phyloP scores from a whole-genome alignment of 768 basidiomycete species.

The Mycena belliarum region DNA sequence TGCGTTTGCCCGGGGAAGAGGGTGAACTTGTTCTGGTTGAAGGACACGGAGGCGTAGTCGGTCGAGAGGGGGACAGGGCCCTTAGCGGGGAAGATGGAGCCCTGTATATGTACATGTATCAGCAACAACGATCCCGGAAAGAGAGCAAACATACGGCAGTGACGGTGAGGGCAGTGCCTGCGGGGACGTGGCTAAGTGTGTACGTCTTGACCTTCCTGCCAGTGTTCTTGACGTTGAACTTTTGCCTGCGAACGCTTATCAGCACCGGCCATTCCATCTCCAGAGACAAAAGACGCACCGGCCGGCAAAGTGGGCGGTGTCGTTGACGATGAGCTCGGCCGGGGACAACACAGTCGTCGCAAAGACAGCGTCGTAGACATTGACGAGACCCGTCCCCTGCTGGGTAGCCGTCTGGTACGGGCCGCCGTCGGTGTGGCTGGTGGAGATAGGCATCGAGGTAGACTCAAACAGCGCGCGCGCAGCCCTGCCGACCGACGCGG shows the following conservation, averaged over 20 bases:
- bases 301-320: conserved; percentile 55
- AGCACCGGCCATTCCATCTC: not conserved
- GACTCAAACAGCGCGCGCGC: conserved; percentile 39
- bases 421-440: conserved; percentile 47
- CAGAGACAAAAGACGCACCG: conserved; percentile 33
- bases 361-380: conserved; percentile 59
- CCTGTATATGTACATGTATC: conserved; percentile 27
- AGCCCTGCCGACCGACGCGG: conserved; percentile 27
- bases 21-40: conserved; percentile 46
- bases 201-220: conserved; percentile 44
- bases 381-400: conserved; percentile 57
- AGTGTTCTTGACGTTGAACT: conserved; percentile 53
- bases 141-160: not conserved
- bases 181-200: conserved; percentile 54
- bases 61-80: conserved; percentile 55
- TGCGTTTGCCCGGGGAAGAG: conserved; percentile 44
- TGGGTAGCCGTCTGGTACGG: conserved; percentile 53
- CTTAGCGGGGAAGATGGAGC: conserved; percentile 39
- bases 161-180: conserved; percentile 45
- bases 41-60: conserved; percentile 44
- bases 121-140: not conserved
- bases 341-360: conserved; percentile 54
- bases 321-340: conserved; percentile 61
- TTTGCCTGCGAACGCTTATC: conserved; percentile 38
- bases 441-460: conserved; percentile 45